A percentile compares a stretch with the other conserved stretches of the same genome.
Conservation (phyloP, 352 stramenopile species). For the Thalassiosira hispida region DNA sequence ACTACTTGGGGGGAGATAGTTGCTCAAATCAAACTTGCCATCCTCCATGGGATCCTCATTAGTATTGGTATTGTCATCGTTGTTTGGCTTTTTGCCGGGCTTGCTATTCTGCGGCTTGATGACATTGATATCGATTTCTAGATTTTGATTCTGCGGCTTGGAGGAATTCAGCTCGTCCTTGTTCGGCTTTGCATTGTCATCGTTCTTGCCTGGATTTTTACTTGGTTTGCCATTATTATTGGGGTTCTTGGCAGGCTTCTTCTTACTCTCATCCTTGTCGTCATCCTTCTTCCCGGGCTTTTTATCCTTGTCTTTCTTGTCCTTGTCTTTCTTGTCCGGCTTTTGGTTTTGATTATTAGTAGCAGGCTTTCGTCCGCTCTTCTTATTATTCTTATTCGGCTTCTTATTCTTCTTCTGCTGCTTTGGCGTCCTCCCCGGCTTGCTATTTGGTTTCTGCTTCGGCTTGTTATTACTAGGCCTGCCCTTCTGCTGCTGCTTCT, state of each 20-base stretch:
- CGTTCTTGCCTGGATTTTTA: conserved; percentile 2
- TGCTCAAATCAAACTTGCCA: background rate
- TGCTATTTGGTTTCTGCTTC: background rate
- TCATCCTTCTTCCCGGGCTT: conserved; percentile 12
- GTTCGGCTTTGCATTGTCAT: background rate
- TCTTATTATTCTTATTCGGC: too few species aligned
- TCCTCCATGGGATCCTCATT: background rate
- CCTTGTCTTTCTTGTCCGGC: conserved; percentile 9
- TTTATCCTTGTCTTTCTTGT: conserved; percentile 9
- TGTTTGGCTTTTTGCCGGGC: too few species aligned
- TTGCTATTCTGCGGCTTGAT: too few species aligned
- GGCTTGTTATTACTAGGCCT: too few species aligned
- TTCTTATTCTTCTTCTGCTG: conserved; percentile 14
- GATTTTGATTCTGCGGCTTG: too few species aligned
- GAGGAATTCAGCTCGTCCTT: background rate
- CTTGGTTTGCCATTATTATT: background rate
- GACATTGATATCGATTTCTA: too few species aligned
- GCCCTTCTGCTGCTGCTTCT: too few species aligned
- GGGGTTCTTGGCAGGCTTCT: background rate
- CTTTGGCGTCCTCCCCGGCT: background rate
- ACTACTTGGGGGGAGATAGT: background rate
- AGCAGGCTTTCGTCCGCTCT: too few species aligned
- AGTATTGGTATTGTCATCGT: too few species aligned
- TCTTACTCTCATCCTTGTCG: too few species aligned
- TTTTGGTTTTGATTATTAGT: too few species aligned